Evolutionary conservation across 805 yeast genomes (phyloP), one percentile per base, ranked within the genome.

Genomic region (Ogataea glucozyma): DNA sequence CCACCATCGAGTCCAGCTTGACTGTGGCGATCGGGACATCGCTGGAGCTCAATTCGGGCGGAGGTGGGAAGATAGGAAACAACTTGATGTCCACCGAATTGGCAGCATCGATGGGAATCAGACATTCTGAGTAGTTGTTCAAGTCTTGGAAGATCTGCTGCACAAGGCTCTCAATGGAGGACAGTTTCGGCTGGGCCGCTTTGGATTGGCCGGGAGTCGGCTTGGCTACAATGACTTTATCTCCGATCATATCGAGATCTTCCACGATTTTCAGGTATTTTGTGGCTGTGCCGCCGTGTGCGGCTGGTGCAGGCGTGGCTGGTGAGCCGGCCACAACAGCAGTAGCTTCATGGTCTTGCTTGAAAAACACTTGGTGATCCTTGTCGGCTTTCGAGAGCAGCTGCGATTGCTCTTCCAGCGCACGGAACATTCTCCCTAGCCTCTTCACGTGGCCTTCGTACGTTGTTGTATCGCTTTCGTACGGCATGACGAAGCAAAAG

Each of bases 21-120:
- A 93, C 96, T 0, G 91, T 83, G n/a, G 95, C 79, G 4, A 90
- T 78, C 0, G 99, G 99, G 1, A 93, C 99, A 61, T 91, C 96
- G 54, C 72, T 86, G 0, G 95, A 79, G 38, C 81, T 72, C 17
- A 93, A 68, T 36, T 78, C 78, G 0, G 90, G 83, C 1, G 91
- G 96, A 1, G 90, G 86, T 10, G 85, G 84, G 26, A 85, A 69
- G n/a, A 87, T 70, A 0, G 98, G 98, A 56, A 93, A 87, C n/a
- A 93, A 68, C 59, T 95, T 93, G 57, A 95, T 88, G 64, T 93
- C 96, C 20, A 93, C 85, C 2, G 93, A 83, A 59, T 87, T 93
- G 22, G 95, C 83, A 18, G 81, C 82, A 57, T 91, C 97, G 24
- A 93, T 79, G 0, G 97, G 97, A 22, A 93, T 91, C 61, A 89